Base-by-base conservation (phyloP, 306 rosid species). In the Prunus kanzakura region DNA sequence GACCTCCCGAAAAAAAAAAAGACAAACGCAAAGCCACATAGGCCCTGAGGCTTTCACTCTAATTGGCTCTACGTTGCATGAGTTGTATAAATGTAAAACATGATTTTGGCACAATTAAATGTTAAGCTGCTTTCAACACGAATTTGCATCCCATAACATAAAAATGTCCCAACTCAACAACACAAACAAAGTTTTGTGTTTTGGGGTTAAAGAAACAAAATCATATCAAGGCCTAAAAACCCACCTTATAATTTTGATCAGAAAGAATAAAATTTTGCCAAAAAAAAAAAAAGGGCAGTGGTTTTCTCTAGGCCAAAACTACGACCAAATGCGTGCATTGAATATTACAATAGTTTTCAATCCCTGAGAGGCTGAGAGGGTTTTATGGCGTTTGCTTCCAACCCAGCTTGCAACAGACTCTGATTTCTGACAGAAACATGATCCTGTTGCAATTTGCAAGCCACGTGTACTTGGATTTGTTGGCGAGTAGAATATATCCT, bases 401-500 rank as follows among this genome's bases (percentile, higher is more conserved):
- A 76, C 80, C 35, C 84, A 61, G 80, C 68, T 62, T 2, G 30
- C 47, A 38, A 67, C 81, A 15, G 76, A 77, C 84, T 67, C 55
- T 20, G 68, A 74, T 69, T 80, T 78, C 64, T 30, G 60, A 46
- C 61, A 10, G 64, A 46, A 66, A 64, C 81, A 62, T 81, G 57
- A 69, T 58, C 82, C 72, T 12, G 41, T 75, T 46, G 71, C 81
- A 52, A 57, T 84, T 75, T 38, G 71, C 81, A 52, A 57, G 85
- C 82, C 77, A 84, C 76, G 76, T 66, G 76, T 75, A n/a, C 15
- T 49, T 4, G 65, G 81, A 77, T n/a, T n/a, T n/a, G n/a, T n/a
- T n/a, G n/a, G n/a, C n/a, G n/a, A n/a, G n/a, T n/a, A n/a, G n/a
- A n/a, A n/a, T n/a, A n/a, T n/a, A n/a, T n/a, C n/a, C n/a, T n/a